Conservation (phyloP, 257 asterid species). For the Leonotis leonurus region DNA sequence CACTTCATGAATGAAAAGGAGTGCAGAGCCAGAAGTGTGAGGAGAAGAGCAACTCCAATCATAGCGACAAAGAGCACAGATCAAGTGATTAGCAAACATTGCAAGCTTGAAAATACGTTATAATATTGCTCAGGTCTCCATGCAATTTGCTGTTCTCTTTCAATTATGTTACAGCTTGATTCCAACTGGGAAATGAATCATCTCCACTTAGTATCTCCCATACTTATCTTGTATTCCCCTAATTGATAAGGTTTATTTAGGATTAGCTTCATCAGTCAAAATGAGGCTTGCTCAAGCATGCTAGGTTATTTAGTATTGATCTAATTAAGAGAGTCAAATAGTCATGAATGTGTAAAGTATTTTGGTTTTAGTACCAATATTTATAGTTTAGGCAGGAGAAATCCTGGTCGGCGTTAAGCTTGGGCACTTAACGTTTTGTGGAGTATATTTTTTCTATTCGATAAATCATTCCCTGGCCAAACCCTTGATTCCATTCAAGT, state of each 20-base stretch:
- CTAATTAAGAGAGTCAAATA: background rate
- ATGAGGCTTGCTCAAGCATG: too few relatives aligned
- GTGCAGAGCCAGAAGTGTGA: constrained; percentile 1
- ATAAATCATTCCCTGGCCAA: background rate
- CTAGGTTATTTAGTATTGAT: too few relatives aligned
- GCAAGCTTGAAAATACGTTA: background rate
- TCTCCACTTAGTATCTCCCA: background rate
- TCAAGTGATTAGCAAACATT: background rate
- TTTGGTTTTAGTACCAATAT: too few relatives aligned
- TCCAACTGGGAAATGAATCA: background rate
- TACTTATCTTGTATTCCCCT: background rate
- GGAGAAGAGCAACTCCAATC: constrained; percentile 2
- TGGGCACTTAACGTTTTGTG: too few relatives aligned
- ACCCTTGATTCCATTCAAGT: background rate
- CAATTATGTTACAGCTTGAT: background rate
- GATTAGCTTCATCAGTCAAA: too few relatives aligned
- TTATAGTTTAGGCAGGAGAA: background rate
- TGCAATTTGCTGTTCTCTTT: background rate
- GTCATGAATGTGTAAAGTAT: too few relatives aligned
- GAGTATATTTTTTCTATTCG: background rate
- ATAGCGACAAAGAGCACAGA: background rate
- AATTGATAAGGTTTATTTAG: too few relatives aligned
- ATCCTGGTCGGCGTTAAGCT: too few relatives aligned
- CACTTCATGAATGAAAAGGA: background rate
- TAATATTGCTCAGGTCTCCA: background rate